Base-by-base conservation (phyloP, 768 basidiomycete genomes). In the Pholiota conissans region DNA sequence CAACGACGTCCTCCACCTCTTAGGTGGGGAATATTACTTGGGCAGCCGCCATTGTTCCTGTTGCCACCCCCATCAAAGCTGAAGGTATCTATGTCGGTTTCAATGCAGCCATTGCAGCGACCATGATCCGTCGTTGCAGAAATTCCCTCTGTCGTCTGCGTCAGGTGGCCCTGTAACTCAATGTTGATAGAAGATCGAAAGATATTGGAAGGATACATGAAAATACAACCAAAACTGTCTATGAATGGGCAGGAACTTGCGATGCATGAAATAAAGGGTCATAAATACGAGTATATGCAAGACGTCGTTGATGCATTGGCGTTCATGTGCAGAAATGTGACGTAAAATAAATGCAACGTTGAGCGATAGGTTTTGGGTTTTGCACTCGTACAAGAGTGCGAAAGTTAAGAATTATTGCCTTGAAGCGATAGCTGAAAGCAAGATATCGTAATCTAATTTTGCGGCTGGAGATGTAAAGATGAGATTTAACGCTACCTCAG, bases 401-500 rank as follows among this genome's bases (percentile, higher is more conserved):
- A n/a, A n/a, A n/a, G n/a, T n/a, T n/a, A n/a, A n/a, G 4, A 39
- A 56, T 66, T 55, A 72, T 55, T 68, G 70, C 47, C 70, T 65
- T 5, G 72, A 71, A n/a, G 72, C 71, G 35, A 74, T 62, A 8
- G 85, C 82, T 7, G 84, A 76, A 18, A 87, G 69, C 32, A 87
- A 72, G 26, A 83, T 82, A 61, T 87, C 86, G 60, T 86, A 84
- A 63, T 87, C 85, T 30, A 82, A 73, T 74, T 88, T 87, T 53
- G 86, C 87, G 54, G 83, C 86, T 87, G 32, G 1, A 46, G 20
- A 13, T 8, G 7, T 11, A 45, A 29, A 42, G 26, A 18, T 16
- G 5, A 29, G 29, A 45, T 22, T 30, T 5, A 29, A 30, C 9
- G n/a, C n/a, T n/a, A n/a, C n/a, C n/a, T n/a, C n/a, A n/a, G n/a